Base-by-base conservation (phyloP, 2,329 filamentous ascomycete genomes). In the Aspergillus caelatus region DNA sequence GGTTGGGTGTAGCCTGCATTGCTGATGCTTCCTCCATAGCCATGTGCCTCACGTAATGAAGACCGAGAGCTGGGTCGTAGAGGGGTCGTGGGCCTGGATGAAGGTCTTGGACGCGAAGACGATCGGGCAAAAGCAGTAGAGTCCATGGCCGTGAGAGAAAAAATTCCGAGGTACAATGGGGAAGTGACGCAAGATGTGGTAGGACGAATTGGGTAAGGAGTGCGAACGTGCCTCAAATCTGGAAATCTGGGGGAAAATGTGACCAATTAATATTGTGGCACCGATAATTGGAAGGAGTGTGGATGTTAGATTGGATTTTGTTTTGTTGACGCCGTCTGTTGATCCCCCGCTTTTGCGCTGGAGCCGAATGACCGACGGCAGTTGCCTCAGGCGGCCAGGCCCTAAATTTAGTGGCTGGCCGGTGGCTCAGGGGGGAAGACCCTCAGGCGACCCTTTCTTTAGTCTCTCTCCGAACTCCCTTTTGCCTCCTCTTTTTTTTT, bases 51-150 rank as follows among this genome's bases (percentile, higher is more conserved):
- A 74, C 92, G 92, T 67, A 97, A 88, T 14, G 93, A 97, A 21
- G 92, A 93, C 58, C 94, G 90, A 4, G 94, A 97, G 23, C 92
- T 93, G 19, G 94, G 91, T 56, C 94, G 91, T 11, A 99, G 87
- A 34, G 95, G 95, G 4, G 95, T 98, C 2, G 94, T 97, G 26
- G 94, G 95, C 65, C 92, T 89, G 48, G 92, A 93, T 6, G 85
- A 79, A 21, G 84, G 85, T 56, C 84, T 85, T 55, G 86, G 83
- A 67, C 87, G 89, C 48, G 88, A 90, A 58, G 83, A 84, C 28
- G 88, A 88, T 66, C 83, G 81, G 46, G 71, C 70, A 50, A 67
- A 71, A 66, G 62, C 36, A 36, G 60, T 65, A 61, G 66, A 58
- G 50, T 78, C 74, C 72, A 80, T 79, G 66, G 63, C 45, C 46